These are phyloP conservation scores for Hemileccinum rubropunctum DNA, from an alignment of 768 basidiomycete species.

Conservation along the genomic window DNA sequence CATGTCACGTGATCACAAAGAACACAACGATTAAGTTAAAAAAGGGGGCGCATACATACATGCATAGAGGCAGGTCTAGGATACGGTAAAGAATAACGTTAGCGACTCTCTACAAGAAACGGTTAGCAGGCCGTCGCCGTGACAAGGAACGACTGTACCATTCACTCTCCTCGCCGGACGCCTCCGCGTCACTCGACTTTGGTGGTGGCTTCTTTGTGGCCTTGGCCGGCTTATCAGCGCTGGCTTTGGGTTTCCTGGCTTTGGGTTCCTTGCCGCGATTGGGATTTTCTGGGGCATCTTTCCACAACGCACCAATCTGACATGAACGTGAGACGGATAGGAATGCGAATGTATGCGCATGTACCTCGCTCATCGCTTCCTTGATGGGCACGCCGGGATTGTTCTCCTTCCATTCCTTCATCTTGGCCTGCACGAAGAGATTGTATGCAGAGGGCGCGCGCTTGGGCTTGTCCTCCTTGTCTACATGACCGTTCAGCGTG, in stretches of 20 bases:
- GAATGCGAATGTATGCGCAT: slow-evolving; percentile 8
- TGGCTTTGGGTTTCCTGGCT: slow-evolving; percentile 44
- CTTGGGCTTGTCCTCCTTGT: slow-evolving; percentile 48
- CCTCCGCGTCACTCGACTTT: slow-evolving; percentile 23
- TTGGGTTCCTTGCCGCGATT: slow-evolving; percentile 55
- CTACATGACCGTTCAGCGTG: slow-evolving; percentile 13
- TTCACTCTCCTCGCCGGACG: slow-evolving; percentile 22
- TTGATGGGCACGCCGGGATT: slow-evolving; percentile 46
- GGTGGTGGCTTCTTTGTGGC: slow-evolving; percentile 14
- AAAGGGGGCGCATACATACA: slow-evolving; percentile 7
- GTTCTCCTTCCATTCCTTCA: slow-evolving; percentile 55
- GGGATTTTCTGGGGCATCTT: slow-evolving; percentile 60
- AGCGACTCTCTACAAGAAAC: background rate
- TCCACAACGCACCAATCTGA: slow-evolving; percentile 59
- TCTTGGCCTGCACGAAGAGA: slow-evolving; percentile 51
- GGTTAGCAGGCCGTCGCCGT: background rate
- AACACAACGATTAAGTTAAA: too few relatives aligned
- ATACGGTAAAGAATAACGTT: slow-evolving; percentile 13
- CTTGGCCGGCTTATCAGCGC: slow-evolving; percentile 9
- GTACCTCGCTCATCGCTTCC: slow-evolving; percentile 53
- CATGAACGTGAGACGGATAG: slow-evolving; percentile 3
- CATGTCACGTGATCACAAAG: slow-evolving; percentile 14
- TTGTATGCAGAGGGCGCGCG: slow-evolving; percentile 61
- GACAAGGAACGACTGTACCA: slow-evolving; percentile 7
- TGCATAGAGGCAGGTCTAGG: background rate